These are phyloP conservation scores for Austroboletus festivus DNA, from an alignment of 768 basidiomycete species.

Conservation along the genomic window DNA sequence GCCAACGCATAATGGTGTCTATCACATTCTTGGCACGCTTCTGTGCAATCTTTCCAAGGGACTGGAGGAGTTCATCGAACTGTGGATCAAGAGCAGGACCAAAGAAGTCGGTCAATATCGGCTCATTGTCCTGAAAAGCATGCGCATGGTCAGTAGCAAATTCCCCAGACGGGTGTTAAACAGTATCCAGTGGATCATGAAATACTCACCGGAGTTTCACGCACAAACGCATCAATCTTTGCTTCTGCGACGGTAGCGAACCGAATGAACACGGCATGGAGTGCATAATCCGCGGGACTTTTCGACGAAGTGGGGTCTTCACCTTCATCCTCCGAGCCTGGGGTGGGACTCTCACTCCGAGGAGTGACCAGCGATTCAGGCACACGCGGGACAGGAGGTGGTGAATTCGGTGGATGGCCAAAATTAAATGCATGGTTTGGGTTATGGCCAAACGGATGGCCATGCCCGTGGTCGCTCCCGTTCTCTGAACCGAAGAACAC, in stretches of 20 bases:
- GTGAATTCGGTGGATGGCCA: slow-evolving; percentile 44
- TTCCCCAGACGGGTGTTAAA: no score
- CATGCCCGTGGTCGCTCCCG: slow-evolving; percentile 65
- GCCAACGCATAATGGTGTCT: slow-evolving; percentile 86
- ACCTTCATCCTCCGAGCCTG: slow-evolving; percentile 61
- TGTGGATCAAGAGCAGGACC: slow-evolving; percentile 70
- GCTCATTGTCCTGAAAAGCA: slow-evolving; percentile 59
- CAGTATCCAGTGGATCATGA: no score
- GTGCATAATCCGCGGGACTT: slow-evolving; percentile 84
- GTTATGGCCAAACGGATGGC: slow-evolving; percentile 32
- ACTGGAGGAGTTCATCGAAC: slow-evolving; percentile 83
- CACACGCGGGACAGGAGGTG: slow-evolving; percentile 77
- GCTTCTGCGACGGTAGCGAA: slow-evolving; percentile 78
- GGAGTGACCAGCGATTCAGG: slow-evolving; percentile 56
- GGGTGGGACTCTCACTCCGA: slow-evolving; percentile 48
- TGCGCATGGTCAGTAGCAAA: slow-evolving; percentile 1
- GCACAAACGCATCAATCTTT: slow-evolving; percentile 75
- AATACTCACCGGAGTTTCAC: slow-evolving; percentile 59
- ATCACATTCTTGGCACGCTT: slow-evolving; percentile 82
- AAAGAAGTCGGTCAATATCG: slow-evolving; percentile 61
- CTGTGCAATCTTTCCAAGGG: slow-evolving; percentile 81
- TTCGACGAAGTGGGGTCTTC: slow-evolving; percentile 62
- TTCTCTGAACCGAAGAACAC: slow-evolving; percentile 66
- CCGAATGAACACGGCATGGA: slow-evolving; percentile 84
- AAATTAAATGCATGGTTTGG: slow-evolving; percentile 23